Evolutionary conservation across 768 basidiomycete genomes (phyloP).

Genomic region (Mrakia frigida): DNA sequence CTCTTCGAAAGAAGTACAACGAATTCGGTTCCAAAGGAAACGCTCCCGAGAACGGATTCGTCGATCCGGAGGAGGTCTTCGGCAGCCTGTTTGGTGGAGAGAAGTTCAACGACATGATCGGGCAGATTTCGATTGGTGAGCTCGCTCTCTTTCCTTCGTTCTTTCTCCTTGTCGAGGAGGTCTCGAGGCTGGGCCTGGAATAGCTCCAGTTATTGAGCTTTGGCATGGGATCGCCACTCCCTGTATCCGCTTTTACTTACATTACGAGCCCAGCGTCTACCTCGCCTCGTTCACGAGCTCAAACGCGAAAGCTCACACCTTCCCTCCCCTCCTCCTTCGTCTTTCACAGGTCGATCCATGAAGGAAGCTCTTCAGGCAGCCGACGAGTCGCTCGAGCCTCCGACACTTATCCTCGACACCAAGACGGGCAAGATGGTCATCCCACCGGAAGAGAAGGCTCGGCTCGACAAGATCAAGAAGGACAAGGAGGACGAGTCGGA

Average conservation of each 20-base stretch:
- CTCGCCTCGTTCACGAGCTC: too few relatives aligned
- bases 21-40: slow-evolving; percentile 23
- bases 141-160: background rate
- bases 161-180: background rate
- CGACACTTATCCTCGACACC: slow-evolving; percentile 15
- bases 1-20: slow-evolving; percentile 30
- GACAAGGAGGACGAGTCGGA: slow-evolving; percentile 31
- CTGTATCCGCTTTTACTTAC: too few relatives aligned
- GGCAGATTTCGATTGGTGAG: slow-evolving; percentile 30
- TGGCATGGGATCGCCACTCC: too few relatives aligned
- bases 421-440: slow-evolving; percentile 33
- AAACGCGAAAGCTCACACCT: background rate
- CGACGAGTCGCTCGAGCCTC: slow-evolving; percentile 18
- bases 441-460: slow-evolving; percentile 28
- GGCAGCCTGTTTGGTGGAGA: slow-evolving; percentile 30
- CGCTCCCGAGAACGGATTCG: slow-evolving; percentile 18
- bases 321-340: background rate
- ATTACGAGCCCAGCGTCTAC: too few relatives aligned
- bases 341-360: slow-evolving; percentile 25
- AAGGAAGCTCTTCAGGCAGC: slow-evolving; percentile 33
- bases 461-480: slow-evolving; percentile 36
- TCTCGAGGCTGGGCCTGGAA: too few relatives aligned
- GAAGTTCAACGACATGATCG: slow-evolving; percentile 30
- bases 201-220: too few relatives aligned
- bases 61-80: slow-evolving; percentile 24